Percentiles rank a stretch among this genome's conserved stretches.
These are phyloP conservation scores for Articulospora tetracladia DNA, from an alignment of 495 filamentous ascomycete species.

Conservation along the genomic window DNA sequence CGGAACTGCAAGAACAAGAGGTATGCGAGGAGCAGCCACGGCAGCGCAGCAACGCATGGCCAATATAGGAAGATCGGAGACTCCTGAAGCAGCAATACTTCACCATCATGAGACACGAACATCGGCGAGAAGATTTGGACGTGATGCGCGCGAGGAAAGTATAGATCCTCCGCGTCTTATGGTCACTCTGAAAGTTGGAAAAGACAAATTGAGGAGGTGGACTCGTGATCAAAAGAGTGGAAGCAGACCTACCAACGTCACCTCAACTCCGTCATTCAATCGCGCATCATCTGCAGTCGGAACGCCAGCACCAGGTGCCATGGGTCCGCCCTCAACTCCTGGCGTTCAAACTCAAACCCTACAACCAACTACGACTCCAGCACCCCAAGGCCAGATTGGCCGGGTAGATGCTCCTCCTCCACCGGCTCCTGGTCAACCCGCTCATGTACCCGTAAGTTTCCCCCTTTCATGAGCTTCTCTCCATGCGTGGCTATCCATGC, in stretches of 20 bases:
- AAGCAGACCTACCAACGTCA: slow-evolving; percentile 26
- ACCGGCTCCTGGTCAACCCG: slow-evolving; percentile 44
- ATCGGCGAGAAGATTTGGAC: slow-evolving; percentile 53
- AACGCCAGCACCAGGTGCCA: slow-evolving; percentile 51
- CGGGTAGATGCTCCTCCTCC: slow-evolving; percentile 61
- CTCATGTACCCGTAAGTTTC: slow-evolving; percentile 50
- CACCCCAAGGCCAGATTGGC: slow-evolving; percentile 50
- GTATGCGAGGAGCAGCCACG: slow-evolving; percentile 78
- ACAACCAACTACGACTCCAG: slow-evolving; percentile 27
- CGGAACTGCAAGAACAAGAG: slow-evolving; percentile 81
- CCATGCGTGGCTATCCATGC: no score
- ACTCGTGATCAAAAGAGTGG: slow-evolving; percentile 42
- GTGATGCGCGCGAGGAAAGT: slow-evolving; percentile 63
- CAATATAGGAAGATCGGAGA: slow-evolving; percentile 80
- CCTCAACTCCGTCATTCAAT: slow-evolving; percentile 39
- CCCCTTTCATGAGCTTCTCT: background rate
- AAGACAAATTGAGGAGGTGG: slow-evolving; percentile 57
- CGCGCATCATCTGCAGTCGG: slow-evolving; percentile 43
- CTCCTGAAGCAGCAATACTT: slow-evolving; percentile 68
- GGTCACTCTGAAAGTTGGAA: slow-evolving; percentile 68
- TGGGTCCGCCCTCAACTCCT: slow-evolving; percentile 55
- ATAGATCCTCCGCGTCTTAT: slow-evolving; percentile 60
- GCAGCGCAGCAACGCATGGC: slow-evolving; percentile 74
- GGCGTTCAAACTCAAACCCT: slow-evolving; percentile 33
- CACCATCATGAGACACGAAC: slow-evolving; percentile 73